Conservation (phyloP, 148 eudicot species). For the Suaeda aralocaspica region DNA sequence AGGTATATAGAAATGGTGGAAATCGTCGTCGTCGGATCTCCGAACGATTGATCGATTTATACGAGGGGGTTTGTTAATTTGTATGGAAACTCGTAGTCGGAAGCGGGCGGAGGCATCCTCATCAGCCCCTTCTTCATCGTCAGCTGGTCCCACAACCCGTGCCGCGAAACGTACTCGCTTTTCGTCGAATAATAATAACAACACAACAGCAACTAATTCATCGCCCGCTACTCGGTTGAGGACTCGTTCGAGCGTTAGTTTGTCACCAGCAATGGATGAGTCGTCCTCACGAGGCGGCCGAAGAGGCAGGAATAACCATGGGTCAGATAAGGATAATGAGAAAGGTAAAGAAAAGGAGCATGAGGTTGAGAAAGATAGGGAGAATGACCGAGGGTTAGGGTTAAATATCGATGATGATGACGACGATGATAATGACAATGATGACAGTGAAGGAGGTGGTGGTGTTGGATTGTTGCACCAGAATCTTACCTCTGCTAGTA, state of each 20-base stretch:
- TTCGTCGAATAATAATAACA: conserved; percentile 22
- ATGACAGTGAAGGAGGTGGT: conserved; percentile 58
- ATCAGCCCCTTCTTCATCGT: conserved; percentile 69
- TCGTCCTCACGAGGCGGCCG: conserved; percentile 60
- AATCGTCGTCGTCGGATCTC: conserved; percentile 31
- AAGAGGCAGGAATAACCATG: conserved; percentile 49
- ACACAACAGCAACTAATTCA: conserved; percentile 26
- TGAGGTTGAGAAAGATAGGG: conserved; percentile 46
- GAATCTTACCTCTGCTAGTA: conserved; percentile 87
- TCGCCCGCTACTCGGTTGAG: conserved; percentile 48
- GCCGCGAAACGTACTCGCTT: conserved; percentile 55
- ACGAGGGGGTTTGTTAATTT: conserved; percentile 47
- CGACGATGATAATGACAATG: conserved; percentile 39
- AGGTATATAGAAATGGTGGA: conserved; percentile 5
- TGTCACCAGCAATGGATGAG: conserved; percentile 45
- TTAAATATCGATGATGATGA: conserved; percentile 47
- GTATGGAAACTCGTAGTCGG: conserved; percentile 99
- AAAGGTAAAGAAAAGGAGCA: conserved; percentile 87
- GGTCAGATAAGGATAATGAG: conserved; percentile 45
- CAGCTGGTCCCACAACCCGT: conserved; percentile 61
- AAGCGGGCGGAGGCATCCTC: conserved; percentile 99
- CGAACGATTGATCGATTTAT: conserved; percentile 41
- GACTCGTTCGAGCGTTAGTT: conserved; percentile 18
- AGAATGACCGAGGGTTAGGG: conserved; percentile 41
- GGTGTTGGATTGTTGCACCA: conserved; percentile 76